These are phyloP conservation scores for Tetradesmus obliquus DNA, from an alignment of 139 green algal species.

Conservation along the genomic window DNA sequence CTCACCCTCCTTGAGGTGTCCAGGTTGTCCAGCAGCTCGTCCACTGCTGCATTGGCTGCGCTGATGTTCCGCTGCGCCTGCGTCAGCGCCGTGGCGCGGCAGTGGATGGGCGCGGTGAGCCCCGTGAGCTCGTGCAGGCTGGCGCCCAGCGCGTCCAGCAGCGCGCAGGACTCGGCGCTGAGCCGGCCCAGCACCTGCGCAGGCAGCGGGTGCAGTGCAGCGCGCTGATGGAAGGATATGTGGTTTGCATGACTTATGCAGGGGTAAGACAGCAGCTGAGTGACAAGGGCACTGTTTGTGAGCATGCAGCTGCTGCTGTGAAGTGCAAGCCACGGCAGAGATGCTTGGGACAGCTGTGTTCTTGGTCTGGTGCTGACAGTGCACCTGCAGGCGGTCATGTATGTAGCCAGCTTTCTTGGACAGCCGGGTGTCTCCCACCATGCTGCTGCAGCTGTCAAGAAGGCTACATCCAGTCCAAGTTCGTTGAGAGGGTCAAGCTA, in stretches of 20 bases:
- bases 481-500: not conserved
- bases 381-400: slow-evolving; percentile 6
- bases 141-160: slow-evolving; percentile 33
- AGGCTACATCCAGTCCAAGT: not conserved
- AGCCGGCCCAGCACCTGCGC: slow-evolving; percentile 37
- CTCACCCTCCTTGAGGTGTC: slow-evolving; percentile 47
- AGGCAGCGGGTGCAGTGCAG: not conserved
- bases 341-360: not conserved
- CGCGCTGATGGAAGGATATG: not conserved
- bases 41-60: slow-evolving; percentile 41
- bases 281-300: too few relatives aligned
- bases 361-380: not conserved
- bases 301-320: too few relatives aligned
- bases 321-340: too few relatives aligned
- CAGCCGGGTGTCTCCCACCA: not conserved
- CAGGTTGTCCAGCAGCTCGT: slow-evolving; percentile 55
- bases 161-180: slow-evolving; percentile 8
- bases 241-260: too few relatives aligned
- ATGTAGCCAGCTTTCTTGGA: not conserved
- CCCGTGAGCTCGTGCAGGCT: not conserved
- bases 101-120: slow-evolving; percentile 56
- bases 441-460: not conserved
- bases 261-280: too few relatives aligned
- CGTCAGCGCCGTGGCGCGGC: slow-evolving; percentile 50
- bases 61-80: slow-evolving; percentile 58